A percentile compares a stretch with the other conserved stretches of the same genome.
Conservation (phyloP, 148 eudicot species). For the Fagopyrum esculentum region DNA sequence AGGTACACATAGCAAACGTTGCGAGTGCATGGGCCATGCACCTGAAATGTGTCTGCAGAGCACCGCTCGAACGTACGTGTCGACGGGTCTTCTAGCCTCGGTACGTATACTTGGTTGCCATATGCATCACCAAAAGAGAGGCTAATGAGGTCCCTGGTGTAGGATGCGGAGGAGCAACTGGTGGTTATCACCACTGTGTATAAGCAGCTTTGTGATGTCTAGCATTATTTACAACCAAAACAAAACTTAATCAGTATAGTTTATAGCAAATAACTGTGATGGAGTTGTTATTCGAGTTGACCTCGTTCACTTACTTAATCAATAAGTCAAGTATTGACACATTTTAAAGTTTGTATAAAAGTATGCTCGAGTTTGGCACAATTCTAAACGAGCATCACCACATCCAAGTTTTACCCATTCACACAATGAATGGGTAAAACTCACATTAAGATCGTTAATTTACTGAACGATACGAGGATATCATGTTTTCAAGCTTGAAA, state of each 20-base stretch:
- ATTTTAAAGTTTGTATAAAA: neutral
- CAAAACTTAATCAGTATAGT: neutral
- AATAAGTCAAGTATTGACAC: no score
- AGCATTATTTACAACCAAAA: neutral
- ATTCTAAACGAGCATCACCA: no score
- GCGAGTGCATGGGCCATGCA: slow-evolving; percentile 39
- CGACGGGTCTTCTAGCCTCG: slow-evolving; percentile 45
- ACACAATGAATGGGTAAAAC: no score
- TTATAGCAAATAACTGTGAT: neutral
- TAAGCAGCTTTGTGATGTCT: slow-evolving; percentile 25
- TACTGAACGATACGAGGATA: no score
- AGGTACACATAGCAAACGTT: slow-evolving; percentile 45
- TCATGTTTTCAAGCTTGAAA: no score
- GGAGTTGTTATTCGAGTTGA: no score
- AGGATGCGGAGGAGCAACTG: slow-evolving; percentile 36
- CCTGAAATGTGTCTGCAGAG: slow-evolving; percentile 46
- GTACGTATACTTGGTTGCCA: slow-evolving; percentile 51
- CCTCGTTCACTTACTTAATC: no score
- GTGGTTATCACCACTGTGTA: slow-evolving; percentile 44
- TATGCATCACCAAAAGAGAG: slow-evolving; percentile 54
- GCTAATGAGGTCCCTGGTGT: slow-evolving; percentile 50
- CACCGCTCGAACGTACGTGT: slow-evolving; percentile 44
- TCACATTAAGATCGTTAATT: no score
- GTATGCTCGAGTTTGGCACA: neutral
- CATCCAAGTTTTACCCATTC: no score